phyloP scores from a whole-genome alignment of 179 eudicot genomes.

The Beta macrorhiza region DNA sequence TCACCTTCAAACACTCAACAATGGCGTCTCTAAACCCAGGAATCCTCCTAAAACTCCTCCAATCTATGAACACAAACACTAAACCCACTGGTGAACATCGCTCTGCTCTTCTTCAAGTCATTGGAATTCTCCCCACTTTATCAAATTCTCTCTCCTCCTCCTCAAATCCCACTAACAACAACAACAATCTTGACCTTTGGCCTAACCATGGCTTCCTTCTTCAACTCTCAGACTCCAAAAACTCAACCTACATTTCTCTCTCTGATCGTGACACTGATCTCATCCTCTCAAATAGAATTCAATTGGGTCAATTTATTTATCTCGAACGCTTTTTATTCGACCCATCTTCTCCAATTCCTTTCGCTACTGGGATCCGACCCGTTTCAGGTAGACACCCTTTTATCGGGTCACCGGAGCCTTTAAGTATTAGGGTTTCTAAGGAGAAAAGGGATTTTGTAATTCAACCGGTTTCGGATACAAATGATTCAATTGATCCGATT shows the following conservation, averaged over 20 bases:
- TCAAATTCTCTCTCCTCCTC: constrained; percentile 47
- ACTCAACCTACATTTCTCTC: constrained; percentile 81
- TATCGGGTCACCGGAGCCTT: constrained; percentile 52
- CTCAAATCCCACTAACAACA: constrained; percentile 46
- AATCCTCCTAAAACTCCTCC: constrained; percentile 84
- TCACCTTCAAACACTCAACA: constrained; percentile 2
- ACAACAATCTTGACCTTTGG: constrained; percentile 37
- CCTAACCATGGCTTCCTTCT: constrained; percentile 71
- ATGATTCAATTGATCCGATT: constrained; percentile 42
- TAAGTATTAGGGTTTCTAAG: neutral
- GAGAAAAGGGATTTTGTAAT: constrained; percentile 52
- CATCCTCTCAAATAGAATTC: constrained; percentile 72
- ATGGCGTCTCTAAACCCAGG: constrained; percentile 93
- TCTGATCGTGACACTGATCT: constrained; percentile 63
- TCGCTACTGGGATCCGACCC: constrained; percentile 57
- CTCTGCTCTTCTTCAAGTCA: constrained; percentile 61
- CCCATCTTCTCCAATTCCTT: constrained; percentile 47
- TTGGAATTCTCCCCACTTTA: no score
- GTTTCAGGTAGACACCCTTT: constrained; percentile 69
- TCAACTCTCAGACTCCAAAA: constrained; percentile 76
- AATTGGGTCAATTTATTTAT: constrained; percentile 84
- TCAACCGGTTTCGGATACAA: constrained; percentile 52
- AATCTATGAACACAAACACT: constrained; percentile 62
- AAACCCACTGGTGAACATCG: constrained; percentile 93
- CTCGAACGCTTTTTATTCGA: constrained; percentile 56